phyloP scores from a whole-genome alignment of 306 rosid genomes.

The Prunus persica region DNA sequence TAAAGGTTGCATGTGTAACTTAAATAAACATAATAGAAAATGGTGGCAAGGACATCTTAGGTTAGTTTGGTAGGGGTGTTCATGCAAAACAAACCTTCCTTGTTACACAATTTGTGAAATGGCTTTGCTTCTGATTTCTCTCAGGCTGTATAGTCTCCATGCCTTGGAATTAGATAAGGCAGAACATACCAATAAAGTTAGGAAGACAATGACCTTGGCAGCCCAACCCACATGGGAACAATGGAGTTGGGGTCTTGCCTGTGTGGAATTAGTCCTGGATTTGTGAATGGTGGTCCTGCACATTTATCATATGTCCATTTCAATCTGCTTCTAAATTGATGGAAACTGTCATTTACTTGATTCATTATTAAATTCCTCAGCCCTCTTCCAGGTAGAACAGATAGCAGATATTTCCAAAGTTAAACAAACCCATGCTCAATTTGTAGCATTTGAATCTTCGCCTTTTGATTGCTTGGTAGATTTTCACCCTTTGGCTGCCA shows the following conservation, averaged over 20 bases:
- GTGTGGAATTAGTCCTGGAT: neutral
- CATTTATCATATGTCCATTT: constrained; percentile 22
- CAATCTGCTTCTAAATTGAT: constrained; percentile 18
- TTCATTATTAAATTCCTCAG: constrained; percentile 12
- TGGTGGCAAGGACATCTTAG: too few relatives aligned
- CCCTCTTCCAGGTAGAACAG: neutral
- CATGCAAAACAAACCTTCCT: neutral
- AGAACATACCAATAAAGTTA: neutral
- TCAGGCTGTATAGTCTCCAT: neutral
- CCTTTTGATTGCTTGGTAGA: neutral
- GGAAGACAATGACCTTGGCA: constrained; percentile 6
- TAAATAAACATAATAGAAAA: too few relatives aligned
- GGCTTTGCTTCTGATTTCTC: neutral
- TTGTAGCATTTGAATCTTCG: neutral
- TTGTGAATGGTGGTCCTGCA: constrained; percentile 19
- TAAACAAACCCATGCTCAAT: neutral
- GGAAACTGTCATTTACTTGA: constrained; percentile 14
- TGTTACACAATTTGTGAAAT: neutral
- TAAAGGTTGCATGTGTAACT: too few relatives aligned
- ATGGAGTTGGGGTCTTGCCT: neutral
- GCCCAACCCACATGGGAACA: constrained; percentile 14
- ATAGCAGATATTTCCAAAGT: neutral
- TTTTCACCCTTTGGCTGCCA: neutral
- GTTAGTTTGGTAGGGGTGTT: neutral
- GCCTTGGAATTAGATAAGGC: neutral